Percentiles rank a stretch among this genome's conserved stretches.
These are phyloP conservation scores for Aschersonia sp. DNA, from an alignment of 2,329 filamentous ascomycete genomes.

Conservation along the genomic window DNA sequence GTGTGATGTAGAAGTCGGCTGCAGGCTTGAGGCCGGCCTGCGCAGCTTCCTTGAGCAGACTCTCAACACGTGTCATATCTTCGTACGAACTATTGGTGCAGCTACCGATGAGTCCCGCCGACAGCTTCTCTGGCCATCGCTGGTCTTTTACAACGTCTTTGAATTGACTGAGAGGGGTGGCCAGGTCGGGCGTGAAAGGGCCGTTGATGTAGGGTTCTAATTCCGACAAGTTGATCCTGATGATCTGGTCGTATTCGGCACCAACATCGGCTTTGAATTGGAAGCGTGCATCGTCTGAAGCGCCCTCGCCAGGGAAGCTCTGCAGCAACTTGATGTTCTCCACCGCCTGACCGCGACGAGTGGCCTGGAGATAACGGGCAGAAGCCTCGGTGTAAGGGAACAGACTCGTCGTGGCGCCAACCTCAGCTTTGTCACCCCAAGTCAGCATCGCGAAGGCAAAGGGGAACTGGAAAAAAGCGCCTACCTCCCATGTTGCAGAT, in stretches of 20 bases:
- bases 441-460: neutral
- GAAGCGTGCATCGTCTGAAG: constrained; percentile 34
- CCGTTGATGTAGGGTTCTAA: constrained; percentile 96
- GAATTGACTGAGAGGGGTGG: constrained; percentile 83
- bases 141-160: constrained; percentile 71
- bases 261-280: constrained; percentile 65
- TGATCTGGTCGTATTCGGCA: constrained; percentile 79
- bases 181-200: constrained; percentile 89
- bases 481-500: constrained; percentile 68
- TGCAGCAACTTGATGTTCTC: constrained; percentile 48
- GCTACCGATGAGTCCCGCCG: constrained; percentile 88
- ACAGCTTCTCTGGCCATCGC: constrained; percentile 81
- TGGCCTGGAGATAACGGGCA: constrained; percentile 73
- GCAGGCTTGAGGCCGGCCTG: constrained; percentile 82
- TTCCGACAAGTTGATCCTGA: constrained; percentile 78
- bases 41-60: constrained; percentile 80
- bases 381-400: constrained; percentile 87
- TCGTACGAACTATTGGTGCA: constrained; percentile 99
- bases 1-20: constrained; percentile 89
- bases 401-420: constrained; percentile 87
- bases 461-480: neutral
- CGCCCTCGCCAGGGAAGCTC: constrained; percentile 30
- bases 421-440: constrained; percentile 39
- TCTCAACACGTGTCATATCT: constrained; percentile 93
- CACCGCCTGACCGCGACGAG: constrained; percentile 52